Conservation (phyloP, 1,284 basidiomycete genomes). For the Paramarasmius palmivorus region DNA sequence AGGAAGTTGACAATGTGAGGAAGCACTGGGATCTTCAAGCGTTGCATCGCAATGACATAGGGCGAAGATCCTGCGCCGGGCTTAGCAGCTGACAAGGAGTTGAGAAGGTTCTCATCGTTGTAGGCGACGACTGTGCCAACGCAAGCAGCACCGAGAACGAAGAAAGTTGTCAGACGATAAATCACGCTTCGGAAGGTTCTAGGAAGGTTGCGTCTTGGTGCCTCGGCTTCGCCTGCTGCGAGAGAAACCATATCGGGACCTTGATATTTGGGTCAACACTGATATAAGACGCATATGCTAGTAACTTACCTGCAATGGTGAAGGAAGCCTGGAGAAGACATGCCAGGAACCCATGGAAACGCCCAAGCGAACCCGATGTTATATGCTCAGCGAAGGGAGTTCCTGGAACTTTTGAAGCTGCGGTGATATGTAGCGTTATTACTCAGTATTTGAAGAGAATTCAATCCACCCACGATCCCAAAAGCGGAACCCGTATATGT, state of each 20-base stretch:
- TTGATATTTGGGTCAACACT: not conserved
- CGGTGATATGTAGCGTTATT: not conserved
- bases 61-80: constrained; percentile 57
- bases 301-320: constrained; percentile 35
- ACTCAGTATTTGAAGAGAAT: too few species aligned
- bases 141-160: not conserved
- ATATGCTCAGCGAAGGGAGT: not conserved
- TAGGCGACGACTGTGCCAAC: not conserved
- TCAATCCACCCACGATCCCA: constrained; percentile 44
- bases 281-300: not conserved
- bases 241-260: constrained; percentile 5
- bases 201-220: not conserved
- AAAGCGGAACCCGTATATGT: constrained; percentile 59
- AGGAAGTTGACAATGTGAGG: constrained; percentile 70
- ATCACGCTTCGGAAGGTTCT: not conserved
- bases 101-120: not conserved
- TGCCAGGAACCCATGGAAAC: constrained; percentile 33
- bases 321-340: constrained; percentile 48
- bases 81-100: constrained; percentile 25
- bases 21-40: constrained; percentile 56
- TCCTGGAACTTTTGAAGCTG: constrained; percentile 38
- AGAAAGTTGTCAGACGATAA: not conserved
- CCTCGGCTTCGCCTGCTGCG: not conserved
- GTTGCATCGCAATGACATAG: constrained; percentile 77
- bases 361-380: not conserved